Conservation (phyloP, 192 early-diverging fungal genomes). For the Backusella westeae region DNA sequence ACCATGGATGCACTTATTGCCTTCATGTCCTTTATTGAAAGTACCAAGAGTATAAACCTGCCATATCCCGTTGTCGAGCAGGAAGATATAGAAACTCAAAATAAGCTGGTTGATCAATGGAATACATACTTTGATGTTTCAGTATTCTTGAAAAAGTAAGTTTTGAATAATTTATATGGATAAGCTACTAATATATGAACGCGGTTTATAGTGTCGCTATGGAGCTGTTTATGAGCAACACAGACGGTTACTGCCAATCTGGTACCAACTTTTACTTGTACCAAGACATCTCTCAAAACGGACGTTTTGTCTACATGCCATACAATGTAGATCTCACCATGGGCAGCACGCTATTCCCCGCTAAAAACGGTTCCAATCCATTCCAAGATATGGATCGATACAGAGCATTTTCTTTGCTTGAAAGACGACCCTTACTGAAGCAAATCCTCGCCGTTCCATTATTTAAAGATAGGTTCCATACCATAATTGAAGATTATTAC, state of each 20-base stretch:
- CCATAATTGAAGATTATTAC: constrained; percentile 32
- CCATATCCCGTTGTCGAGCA: not conserved
- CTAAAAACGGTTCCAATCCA: not conserved
- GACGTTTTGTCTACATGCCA: constrained; percentile 35
- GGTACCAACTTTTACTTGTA: constrained; percentile 44
- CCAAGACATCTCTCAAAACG: constrained; percentile 29
- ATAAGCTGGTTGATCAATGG: constrained; percentile 3
- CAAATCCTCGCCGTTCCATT: constrained; percentile 31
- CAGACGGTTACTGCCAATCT: constrained; percentile 33
- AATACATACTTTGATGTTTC: constrained; percentile 17
- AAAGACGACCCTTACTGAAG: constrained; percentile 23
- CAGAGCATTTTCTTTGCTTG: not conserved
- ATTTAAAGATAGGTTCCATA: constrained; percentile 32
- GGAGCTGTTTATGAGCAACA: constrained; percentile 35
- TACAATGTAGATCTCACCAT: constrained; percentile 40
- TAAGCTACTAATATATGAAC: not conserved
- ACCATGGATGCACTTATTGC: not conserved
- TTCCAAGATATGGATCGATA: constrained; percentile 4
- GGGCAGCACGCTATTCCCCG: constrained; percentile 17
- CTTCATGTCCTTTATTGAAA: not conserved
- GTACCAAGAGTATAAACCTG: not conserved
- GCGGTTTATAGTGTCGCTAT: constrained; percentile 25
- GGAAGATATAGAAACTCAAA: not conserved
- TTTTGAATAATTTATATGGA: not conserved
- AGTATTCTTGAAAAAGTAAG: constrained; percentile 24